Conservation (phyloP, 1,284 basidiomycete genomes). For the Naganishia sp. region DNA sequence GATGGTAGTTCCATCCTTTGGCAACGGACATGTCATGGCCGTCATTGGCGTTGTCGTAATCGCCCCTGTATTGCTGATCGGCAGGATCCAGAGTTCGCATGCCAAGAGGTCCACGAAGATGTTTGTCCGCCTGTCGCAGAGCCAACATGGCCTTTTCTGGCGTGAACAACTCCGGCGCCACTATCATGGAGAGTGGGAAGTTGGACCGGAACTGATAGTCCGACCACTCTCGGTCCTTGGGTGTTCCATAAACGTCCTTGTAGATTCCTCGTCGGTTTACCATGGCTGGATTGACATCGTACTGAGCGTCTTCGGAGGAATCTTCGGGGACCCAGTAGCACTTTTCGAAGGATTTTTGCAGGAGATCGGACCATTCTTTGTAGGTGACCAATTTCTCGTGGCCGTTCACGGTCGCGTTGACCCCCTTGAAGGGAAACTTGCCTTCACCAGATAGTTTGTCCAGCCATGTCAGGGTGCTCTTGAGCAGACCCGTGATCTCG, state of each 20-base stretch:
- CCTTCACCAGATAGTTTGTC: conserved; percentile 65
- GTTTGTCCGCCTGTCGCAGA: conserved; percentile 71
- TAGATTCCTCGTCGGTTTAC: conserved; percentile 93
- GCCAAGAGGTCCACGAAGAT: conserved; percentile 78
- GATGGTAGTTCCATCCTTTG: conserved; percentile 78
- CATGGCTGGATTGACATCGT: conserved; percentile 69
- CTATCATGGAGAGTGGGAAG: conserved; percentile 93
- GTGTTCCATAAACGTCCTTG: conserved; percentile 95
- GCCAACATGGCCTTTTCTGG: conserved; percentile 74
- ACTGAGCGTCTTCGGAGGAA: conserved; percentile 69
- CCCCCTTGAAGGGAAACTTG: conserved; percentile 87
- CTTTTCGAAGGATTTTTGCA: conserved; percentile 85
- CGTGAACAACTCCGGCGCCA: conserved; percentile 93
- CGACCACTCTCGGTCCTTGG: conserved; percentile 81
- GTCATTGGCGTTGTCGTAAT: conserved; percentile 91
- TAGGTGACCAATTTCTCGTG: conserved; percentile 75
- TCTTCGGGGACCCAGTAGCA: conserved; percentile 87
- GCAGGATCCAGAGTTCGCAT: conserved; percentile 89
- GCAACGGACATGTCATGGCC: conserved; percentile 75
- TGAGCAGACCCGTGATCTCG: conserved; percentile 90
- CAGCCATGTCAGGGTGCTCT: conserved; percentile 90
- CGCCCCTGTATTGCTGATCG: conserved; percentile 81
- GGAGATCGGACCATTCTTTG: conserved; percentile 81
- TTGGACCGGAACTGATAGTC: conserved; percentile 94
- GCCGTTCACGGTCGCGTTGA: conserved; percentile 72